Percentiles rank a stretch among this genome's conserved stretches.
Evolutionary conservation across 192 early-diverging fungal genomes (phyloP).

Genomic region (Coemansia sp.): DNA sequence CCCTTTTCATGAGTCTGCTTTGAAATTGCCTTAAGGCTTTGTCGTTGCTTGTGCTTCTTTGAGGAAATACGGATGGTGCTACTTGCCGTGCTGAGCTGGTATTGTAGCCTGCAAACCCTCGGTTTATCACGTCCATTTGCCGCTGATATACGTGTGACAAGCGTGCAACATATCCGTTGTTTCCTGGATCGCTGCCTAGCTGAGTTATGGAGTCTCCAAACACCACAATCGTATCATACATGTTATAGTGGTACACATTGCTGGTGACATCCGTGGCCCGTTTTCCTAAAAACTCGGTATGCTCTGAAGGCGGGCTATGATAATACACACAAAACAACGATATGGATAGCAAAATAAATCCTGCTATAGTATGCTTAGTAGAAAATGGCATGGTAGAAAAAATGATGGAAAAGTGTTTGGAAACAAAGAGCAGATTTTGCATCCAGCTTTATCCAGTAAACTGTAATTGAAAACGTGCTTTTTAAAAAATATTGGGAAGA

Average conservation of each 20-base stretch:
- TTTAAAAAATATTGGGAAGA: neutral
- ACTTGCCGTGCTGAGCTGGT: constrained; percentile 59
- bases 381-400: too few relatives aligned
- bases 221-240: constrained; percentile 32
- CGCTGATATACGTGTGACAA: constrained; percentile 61
- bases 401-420: too few relatives aligned
- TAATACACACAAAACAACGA: too few relatives aligned
- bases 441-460: too few relatives aligned
- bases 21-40: too few relatives aligned
- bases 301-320: too few relatives aligned
- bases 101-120: constrained; percentile 81
- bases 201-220: constrained; percentile 50
- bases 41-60: too few relatives aligned
- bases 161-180: constrained; percentile 55
- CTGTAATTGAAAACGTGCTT: neutral
- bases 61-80: neutral
- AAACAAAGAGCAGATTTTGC: too few relatives aligned
- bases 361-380: too few relatives aligned
- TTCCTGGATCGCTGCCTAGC: constrained; percentile 20
- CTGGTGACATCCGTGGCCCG: too few relatives aligned
- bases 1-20: neutral
- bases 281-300: too few relatives aligned
- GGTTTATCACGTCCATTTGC: constrained; percentile 71
- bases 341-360: too few relatives aligned
- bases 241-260: constrained; percentile 2